Conservation (phyloP, 352 stramenopile genomes). For the Phytophthora brassicae region DNA sequence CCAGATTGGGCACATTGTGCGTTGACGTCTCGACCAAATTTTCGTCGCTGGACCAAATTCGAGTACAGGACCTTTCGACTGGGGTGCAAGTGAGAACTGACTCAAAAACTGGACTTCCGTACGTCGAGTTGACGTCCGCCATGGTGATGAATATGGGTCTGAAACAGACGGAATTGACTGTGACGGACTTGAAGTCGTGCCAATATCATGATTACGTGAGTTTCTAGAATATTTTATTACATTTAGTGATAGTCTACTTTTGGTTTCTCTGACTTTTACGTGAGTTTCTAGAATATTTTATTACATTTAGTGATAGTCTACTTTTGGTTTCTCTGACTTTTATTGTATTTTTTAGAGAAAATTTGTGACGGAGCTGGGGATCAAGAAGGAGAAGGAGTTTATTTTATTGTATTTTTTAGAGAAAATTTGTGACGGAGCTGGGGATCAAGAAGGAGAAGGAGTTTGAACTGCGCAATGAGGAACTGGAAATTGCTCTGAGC, state of each 20-base stretch:
- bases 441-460: slow-evolving; percentile 25
- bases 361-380: slow-evolving; percentile 23
- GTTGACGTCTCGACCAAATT: slow-evolving; percentile 6
- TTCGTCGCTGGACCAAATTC: background rate
- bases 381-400: slow-evolving; percentile 21
- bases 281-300: slow-evolving; percentile 8
- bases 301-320: background rate
- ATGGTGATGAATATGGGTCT: slow-evolving; percentile 4
- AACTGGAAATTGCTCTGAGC: slow-evolving; percentile 8
- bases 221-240: background rate
- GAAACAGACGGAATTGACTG: background rate
- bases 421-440: slow-evolving; percentile 24
- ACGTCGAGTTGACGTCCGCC: slow-evolving; percentile 16
- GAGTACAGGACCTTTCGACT: background rate
- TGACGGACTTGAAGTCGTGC: slow-evolving; percentile 12
- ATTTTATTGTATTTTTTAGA: too few relatives aligned
- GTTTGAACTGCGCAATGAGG: slow-evolving; percentile 16
- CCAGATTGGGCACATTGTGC: slow-evolving; percentile 11
- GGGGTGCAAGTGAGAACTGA: slow-evolving; percentile 16
- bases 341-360: slow-evolving; percentile 22
- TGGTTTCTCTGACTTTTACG: too few relatives aligned
- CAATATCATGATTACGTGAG: slow-evolving; percentile 21
- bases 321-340: slow-evolving; percentile 3
- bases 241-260: too few relatives aligned
- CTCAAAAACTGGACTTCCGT: slow-evolving; percentile 7